Percentiles rank a stretch among this genome's conserved stretches.
These are phyloP conservation scores for Globisporangium spinosum DNA, from an alignment of 352 stramenopile species.

Conservation along the genomic window DNA sequence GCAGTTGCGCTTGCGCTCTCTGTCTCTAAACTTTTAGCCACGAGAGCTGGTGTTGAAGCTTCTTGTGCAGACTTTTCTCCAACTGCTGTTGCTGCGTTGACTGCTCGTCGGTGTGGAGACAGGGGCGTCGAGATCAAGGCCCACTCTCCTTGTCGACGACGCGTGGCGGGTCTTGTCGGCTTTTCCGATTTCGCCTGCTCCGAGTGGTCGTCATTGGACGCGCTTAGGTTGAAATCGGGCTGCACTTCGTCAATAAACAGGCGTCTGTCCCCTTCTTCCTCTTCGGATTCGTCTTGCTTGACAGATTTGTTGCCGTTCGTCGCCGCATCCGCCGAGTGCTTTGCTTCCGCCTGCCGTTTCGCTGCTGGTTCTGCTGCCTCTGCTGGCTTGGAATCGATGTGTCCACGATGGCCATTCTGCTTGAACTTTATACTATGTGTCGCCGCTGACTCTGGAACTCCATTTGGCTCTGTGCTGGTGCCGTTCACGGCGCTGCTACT, in stretches of 20 bases:
- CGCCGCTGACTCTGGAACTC: background rate
- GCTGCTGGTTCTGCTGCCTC: background rate
- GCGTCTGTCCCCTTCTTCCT: background rate
- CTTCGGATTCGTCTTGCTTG: background rate
- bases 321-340: background rate
- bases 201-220: background rate
- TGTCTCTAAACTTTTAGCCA: background rate
- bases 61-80: background rate
- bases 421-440: background rate
- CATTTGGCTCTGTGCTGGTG: background rate
- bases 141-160: background rate
- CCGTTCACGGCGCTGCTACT: background rate
- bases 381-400: background rate
- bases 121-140: background rate
- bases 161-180: background rate
- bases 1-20: background rate
- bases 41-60: background rate
- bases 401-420: conserved; percentile 8
- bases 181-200: background rate
- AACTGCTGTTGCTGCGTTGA: background rate
- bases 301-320: background rate
- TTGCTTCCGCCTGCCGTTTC: background rate
- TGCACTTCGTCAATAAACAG: background rate
- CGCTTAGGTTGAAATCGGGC: background rate
- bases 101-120: background rate